phyloP scores from a whole-genome alignment of 805 yeast species.

The Cyberlindnera nakhonratchasimensis region DNA sequence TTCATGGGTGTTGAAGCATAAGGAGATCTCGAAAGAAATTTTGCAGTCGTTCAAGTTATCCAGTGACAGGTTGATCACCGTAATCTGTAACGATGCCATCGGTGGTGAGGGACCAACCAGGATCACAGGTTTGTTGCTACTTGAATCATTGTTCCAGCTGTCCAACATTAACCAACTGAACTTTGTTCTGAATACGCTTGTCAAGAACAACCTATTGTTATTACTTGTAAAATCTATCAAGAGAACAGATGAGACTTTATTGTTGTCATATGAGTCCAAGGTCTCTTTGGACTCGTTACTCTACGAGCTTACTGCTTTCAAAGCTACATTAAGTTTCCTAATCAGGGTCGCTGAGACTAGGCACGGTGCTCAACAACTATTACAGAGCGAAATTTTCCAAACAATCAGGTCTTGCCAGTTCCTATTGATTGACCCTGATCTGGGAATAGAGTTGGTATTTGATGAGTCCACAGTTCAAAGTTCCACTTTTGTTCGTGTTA shows the following conservation, averaged over 20 bases:
- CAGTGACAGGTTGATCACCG: constrained; percentile 60
- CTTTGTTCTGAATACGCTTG: constrained; percentile 56
- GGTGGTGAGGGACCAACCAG: constrained; percentile 75
- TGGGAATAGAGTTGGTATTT: constrained; percentile 57
- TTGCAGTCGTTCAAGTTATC: constrained; percentile 51
- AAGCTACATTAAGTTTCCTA: constrained; percentile 64
- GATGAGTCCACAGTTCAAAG: constrained; percentile 33
- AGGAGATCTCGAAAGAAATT: constrained; percentile 43
- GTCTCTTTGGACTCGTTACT: constrained; percentile 51
- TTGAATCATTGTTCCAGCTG: constrained; percentile 63
- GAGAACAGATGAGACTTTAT: constrained; percentile 62
- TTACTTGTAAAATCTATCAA: constrained; percentile 64
- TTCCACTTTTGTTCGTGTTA: constrained; percentile 38
- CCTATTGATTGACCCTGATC: constrained; percentile 69
- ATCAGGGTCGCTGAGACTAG: constrained; percentile 73
- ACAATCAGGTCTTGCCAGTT: constrained; percentile 54
- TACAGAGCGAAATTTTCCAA: constrained; percentile 71
- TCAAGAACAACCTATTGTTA: constrained; percentile 61
- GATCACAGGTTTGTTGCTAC: constrained; percentile 68
- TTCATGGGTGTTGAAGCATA: constrained; percentile 43
- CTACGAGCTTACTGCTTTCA: constrained; percentile 75
- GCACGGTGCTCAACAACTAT: constrained; percentile 69
- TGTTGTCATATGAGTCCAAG: constrained; percentile 32
- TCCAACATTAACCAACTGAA: constrained; percentile 48
- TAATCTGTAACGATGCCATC: constrained; percentile 73